Conservation (phyloP, 768 basidiomycete genomes). For the Serendipita sp. region DNA sequence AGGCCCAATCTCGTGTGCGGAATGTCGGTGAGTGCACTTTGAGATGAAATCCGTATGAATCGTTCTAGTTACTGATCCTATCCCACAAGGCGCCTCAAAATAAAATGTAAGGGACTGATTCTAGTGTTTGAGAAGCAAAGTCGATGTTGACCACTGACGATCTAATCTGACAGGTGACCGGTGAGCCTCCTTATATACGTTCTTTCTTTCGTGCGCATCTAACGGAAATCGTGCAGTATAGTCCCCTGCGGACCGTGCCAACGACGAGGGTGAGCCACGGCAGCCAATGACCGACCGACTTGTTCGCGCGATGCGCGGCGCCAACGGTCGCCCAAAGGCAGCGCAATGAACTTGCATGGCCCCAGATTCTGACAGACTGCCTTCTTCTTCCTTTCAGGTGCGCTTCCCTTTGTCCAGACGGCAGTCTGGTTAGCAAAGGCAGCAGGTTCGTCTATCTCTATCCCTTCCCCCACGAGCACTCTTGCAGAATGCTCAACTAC, state of each 20-base stretch:
- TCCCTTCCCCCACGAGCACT: too few species aligned
- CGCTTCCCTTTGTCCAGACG: not conserved
- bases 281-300: not conserved
- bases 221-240: not conserved
- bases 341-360: not conserved
- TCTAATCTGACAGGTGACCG: not conserved
- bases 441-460: not conserved
- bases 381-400: not conserved
- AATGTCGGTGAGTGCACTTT: too few species aligned
- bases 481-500: not conserved
- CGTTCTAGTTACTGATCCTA: not conserved
- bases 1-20: too few species aligned
- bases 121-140: not conserved
- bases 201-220: not conserved
- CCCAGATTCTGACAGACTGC: not conserved
- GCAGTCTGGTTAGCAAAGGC: not conserved
- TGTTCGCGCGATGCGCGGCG: too few species aligned
- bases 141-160: not conserved
- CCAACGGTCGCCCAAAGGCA: not conserved
- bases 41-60: too few species aligned
- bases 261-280: not conserved
- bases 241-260: not conserved
- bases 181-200: not conserved
- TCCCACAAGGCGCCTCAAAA: not conserved
- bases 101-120: not conserved